Base-by-base conservation (phyloP, 2,329 filamentous ascomycete genomes). In the Rutstroemia sp. region DNA sequence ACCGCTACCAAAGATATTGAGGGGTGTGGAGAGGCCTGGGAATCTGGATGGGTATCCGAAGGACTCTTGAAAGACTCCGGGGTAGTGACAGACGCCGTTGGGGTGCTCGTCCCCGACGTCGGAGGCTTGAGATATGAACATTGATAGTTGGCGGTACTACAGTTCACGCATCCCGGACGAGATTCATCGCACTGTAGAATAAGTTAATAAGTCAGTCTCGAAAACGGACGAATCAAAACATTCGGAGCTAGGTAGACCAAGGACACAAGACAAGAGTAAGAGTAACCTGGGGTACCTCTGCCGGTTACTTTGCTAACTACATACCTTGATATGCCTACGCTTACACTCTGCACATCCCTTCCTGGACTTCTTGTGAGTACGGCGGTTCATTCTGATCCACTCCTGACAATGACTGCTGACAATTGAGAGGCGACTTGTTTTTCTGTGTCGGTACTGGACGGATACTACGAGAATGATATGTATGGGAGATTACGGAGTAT, bases 331-430 rank as follows among this genome's bases (percentile, higher is more conserved):
- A 46, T 62, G 63, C 25, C 62, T 51, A n/a, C 54, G 39, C 42
- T 63, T 65, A 51, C 64, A 66, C 44, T 59, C 53, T 39, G 34
- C 23, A 50, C 64, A 66, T 12, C 64, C 64, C 12, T 58, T 51
- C 27, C 60, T 56, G 19, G 62, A 64, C 52, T 66, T 66, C 38
- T 56, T 62, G 46, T 66, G 64, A 14, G 42, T 54, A 52, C 63
- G 41, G 12, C 64, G 63, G 25, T 51, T 51, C 49, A 51, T 51
- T 19, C 38, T 39, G 47, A 23, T 16, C 23, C 44, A 14, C 19
- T 16, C 3, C 19, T 46, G 23, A 14, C 44, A 46, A 46, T 23
- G 23, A 23, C 44, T 16, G 16, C 9, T 23, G 44, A 46, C 7
- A 30, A 48, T 18, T 14, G 45, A 23, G 23, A 9, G 21, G 5